phyloP scores from a whole-genome alignment of 306 rosid genomes.

The Vicia sativa region DNA sequence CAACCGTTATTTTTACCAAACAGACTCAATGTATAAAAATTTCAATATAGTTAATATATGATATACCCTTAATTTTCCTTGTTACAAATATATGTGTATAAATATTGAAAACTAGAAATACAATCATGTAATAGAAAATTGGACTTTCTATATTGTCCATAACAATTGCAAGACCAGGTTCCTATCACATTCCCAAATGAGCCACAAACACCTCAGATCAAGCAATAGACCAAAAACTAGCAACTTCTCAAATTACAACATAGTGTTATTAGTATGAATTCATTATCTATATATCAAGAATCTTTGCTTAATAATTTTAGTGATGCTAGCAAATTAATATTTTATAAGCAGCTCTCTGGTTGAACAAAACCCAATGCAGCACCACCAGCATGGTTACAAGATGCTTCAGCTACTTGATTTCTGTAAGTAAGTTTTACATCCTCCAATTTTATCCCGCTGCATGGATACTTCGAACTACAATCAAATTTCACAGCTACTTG shows the following conservation, averaged over 20 bases:
- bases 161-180: conserved; percentile 35
- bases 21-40: background rate
- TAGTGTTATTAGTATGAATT: background rate
- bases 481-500: conserved; percentile 53
- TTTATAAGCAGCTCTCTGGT: conserved; percentile 53
- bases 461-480: conserved; percentile 53
- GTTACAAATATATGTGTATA: background rate
- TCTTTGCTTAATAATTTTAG: too few relatives aligned
- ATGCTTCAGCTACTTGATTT: conserved; percentile 46
- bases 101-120: background rate
- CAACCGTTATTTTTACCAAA: too few relatives aligned
- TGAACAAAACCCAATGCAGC: conserved; percentile 46
- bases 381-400: conserved; percentile 36
- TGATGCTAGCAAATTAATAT: background rate
- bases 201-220: conserved; percentile 31
- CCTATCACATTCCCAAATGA: conserved; percentile 14
- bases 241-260: background rate
- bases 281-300: background rate
- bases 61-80: background rate
- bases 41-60: background rate
- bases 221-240: conserved; percentile 17
- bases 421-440: conserved; percentile 50
- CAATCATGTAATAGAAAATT: background rate
- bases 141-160: conserved; percentile 16
- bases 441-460: conserved; percentile 46